Percentiles rank a stretch among this genome's conserved stretches.
Conservation (phyloP, 2,329 filamentous ascomycete species). For the Exserohilum turcica region DNA sequence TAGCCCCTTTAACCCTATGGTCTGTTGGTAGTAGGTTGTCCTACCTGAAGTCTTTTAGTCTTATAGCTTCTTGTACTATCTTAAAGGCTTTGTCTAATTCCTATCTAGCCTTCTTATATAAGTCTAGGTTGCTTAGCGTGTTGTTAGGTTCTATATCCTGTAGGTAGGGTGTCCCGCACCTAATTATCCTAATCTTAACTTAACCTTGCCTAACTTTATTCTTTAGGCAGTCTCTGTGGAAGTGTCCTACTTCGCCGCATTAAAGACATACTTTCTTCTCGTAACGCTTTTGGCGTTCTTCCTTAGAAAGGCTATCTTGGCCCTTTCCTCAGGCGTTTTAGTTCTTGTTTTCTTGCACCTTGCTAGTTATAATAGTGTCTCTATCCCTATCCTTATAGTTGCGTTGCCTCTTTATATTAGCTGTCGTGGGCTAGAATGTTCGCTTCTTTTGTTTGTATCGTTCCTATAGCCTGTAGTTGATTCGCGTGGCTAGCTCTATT, state of each 20-base stretch:
- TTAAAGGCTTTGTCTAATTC: background rate
- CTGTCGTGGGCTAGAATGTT: background rate
- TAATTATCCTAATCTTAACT: background rate
- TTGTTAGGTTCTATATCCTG: background rate
- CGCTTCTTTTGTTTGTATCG: background rate
- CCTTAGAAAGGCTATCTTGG: background rate
- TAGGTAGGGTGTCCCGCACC: background rate
- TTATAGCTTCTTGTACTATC: background rate
- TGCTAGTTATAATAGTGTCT: background rate
- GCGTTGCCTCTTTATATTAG: background rate
- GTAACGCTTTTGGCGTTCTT: slow-evolving; percentile 1
- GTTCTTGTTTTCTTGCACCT: background rate
- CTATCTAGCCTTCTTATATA: background rate
- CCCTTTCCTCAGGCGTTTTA: background rate
- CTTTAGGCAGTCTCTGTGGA: background rate
- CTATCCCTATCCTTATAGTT: background rate
- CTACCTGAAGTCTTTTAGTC: no score
- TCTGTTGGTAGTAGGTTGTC: background rate
- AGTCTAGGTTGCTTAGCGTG: background rate
- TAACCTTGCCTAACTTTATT: background rate
- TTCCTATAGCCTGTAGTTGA: background rate
- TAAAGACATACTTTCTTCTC: background rate
- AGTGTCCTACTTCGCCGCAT: background rate
- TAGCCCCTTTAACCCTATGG: background rate
- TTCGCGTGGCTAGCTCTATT: background rate